Conservation (phyloP, 441 rosid species). For the Populus hybrid region DNA sequence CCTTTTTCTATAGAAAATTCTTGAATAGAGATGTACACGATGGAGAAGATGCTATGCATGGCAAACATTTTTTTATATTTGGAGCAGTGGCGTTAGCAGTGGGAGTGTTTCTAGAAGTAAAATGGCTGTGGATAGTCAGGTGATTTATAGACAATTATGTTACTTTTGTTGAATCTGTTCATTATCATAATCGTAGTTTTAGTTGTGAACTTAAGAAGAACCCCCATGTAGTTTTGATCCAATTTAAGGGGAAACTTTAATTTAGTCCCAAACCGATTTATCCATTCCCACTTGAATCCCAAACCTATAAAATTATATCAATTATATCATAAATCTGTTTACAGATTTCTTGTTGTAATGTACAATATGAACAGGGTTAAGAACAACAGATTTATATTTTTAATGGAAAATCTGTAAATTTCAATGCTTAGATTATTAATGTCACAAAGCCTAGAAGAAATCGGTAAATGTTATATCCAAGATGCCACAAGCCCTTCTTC, state of each 20-base stretch:
- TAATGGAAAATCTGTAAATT: no score
- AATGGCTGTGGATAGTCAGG: background rate
- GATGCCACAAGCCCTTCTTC: background rate
- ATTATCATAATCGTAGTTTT: background rate
- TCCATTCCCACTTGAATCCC: no score
- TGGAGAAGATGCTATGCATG: background rate
- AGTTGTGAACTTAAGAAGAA: background rate
- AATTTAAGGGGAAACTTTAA: no score
- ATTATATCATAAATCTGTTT: no score
- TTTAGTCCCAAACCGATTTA: no score
- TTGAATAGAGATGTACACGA: constrained; percentile 1
- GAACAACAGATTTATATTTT: no score
- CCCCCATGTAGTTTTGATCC: background rate
- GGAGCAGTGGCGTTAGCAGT: background rate
- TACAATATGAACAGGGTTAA: no score
- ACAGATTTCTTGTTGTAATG: no score
- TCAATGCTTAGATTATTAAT: no score
- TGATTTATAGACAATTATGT: background rate
- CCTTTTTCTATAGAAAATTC: background rate
- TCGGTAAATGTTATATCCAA: no score
- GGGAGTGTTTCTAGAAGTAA: background rate
- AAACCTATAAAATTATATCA: no score
- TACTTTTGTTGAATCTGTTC: background rate
- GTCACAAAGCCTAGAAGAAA: no score
- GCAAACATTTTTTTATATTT: background rate